A percentile compares a stretch with the other conserved stretches of the same genome.
phyloP scores from a whole-genome alignment of 352 stramenopile genomes.

The Stephanocyclus meneghinianus region DNA sequence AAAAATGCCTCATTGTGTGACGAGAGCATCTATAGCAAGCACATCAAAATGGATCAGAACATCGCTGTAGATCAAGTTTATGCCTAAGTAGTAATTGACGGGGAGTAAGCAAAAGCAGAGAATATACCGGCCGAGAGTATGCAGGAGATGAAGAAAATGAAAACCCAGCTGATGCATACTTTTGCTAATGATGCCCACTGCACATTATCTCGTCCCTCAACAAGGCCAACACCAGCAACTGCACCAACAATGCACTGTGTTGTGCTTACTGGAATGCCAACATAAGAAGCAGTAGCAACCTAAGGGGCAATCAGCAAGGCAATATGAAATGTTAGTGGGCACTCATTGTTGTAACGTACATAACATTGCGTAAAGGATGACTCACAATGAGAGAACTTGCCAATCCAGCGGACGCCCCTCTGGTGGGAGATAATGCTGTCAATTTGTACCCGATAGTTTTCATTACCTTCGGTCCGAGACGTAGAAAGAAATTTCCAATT shows the following conservation, averaged over 20 bases:
- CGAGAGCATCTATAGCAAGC: no score
- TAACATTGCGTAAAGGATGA: neutral
- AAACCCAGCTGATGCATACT: conserved; percentile 22
- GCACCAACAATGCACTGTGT: conserved; percentile 48
- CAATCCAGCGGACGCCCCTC: conserved; percentile 84
- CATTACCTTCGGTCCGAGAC: conserved; percentile 45
- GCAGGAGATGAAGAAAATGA: conserved; percentile 7
- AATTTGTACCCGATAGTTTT: conserved; percentile 66
- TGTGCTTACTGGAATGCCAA: conserved; percentile 44
- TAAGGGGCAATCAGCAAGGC: neutral
- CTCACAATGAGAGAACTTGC: conserved; percentile 74
- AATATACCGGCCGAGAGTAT: conserved; percentile 14
- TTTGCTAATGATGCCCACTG: conserved; percentile 10
- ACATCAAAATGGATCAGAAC: no score
- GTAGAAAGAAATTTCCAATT: neutral
- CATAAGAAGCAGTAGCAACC: conserved; percentile 37
- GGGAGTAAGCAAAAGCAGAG: conserved; percentile 12
- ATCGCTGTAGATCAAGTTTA: neutral
- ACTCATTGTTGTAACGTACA: no score
- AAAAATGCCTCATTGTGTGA: no score
- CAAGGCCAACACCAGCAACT: conserved; percentile 26
- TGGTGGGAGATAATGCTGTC: conserved; percentile 69
- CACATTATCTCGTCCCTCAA: conserved; percentile 16
- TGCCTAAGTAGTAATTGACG: conserved; percentile 1
- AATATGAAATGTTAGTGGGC: no score